Evolutionary conservation across 345 rosid species (phyloP), one percentile per base, ranked within the genome.

Genomic region (Hibiscus mutabilis): DNA sequence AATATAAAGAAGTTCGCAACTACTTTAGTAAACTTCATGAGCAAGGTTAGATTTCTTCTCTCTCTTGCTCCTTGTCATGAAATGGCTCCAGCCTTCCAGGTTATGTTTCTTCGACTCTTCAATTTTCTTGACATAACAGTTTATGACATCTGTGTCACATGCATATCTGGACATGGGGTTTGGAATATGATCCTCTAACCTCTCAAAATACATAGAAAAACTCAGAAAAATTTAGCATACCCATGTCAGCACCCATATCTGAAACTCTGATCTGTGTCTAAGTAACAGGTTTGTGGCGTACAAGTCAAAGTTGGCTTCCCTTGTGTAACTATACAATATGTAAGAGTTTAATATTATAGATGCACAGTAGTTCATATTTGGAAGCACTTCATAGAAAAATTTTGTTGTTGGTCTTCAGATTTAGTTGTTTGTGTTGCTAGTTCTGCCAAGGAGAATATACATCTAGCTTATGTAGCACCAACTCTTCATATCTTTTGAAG

Each of bases 21-120:
- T 52, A 86, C 85, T 74, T 76, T 94, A 73, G 78, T 90, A 71
- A 88, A 82, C 83, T 95, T 95, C 74, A 88, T 87, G 94, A 7
- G 69, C 35, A 66, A 66, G 69, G 69, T 66, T 15, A 44, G 2
- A 22, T 46, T 24, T 46, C 55, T 24, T 66, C 56, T 66, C 69
- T 44, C 24, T 66, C 69, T 46, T 27, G 16, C 6, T 24, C 84
- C 21, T 61, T 61, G 46, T 61, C 24, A 16, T 33, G 66, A 10
- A 42, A 49, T 13, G 6, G n/a, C 13, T 12, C n/a, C 5, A 58
- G 21, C 21, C 9, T 52, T n/a, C 18, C 21, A 52, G 2, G 57
- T n/a, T 51, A 52, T 52, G 22, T n/a, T 52, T 18, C 57, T 52
- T 18, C 11, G 21, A 14, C 55, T 16, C 16, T 47, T 4, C 4